Evolutionary conservation across 2,329 filamentous ascomycete genomes (phyloP).

Genomic region (Nemania sp.): DNA sequence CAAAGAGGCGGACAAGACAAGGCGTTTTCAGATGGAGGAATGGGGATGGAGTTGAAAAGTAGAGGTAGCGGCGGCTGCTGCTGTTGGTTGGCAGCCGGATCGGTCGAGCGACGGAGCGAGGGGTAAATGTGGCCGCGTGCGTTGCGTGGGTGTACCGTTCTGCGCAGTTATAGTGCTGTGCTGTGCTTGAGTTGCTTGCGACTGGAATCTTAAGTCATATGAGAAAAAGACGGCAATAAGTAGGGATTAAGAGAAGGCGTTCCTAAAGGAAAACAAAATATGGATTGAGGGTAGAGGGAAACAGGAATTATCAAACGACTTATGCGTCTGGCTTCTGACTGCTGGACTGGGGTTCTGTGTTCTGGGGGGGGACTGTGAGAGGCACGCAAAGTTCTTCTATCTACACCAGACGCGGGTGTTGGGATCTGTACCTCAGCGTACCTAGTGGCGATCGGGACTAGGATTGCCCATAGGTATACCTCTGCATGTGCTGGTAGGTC

Average conservation of each 20-base stretch:
- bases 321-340: conserved; percentile 16
- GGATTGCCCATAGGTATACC: conserved; percentile 22
- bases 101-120: conserved; percentile 33
- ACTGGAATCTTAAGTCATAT: not conserved
- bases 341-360: conserved; percentile 16
- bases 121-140: conserved; percentile 28
- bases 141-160: not conserved
- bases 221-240: conserved; percentile 2
- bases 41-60: conserved; percentile 11
- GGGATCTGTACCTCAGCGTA: conserved; percentile 27
- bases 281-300: conserved; percentile 22
- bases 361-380: conserved; percentile 15
- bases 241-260: conserved; percentile 1
- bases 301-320: conserved; percentile 24
- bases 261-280: conserved; percentile 19
- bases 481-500: not conserved
- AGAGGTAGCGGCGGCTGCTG: not conserved
- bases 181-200: not conserved
- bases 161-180: not conserved
- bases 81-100: conserved; percentile 7
- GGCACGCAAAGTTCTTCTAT: conserved; percentile 25
- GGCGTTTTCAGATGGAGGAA: conserved; percentile 9
- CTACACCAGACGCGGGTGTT: conserved; percentile 23
- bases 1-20: conserved; percentile 6
- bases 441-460: conserved; percentile 43